Conservation (phyloP, 2,329 filamentous ascomycete species). For the Berkeleyomyces basicola region DNA sequence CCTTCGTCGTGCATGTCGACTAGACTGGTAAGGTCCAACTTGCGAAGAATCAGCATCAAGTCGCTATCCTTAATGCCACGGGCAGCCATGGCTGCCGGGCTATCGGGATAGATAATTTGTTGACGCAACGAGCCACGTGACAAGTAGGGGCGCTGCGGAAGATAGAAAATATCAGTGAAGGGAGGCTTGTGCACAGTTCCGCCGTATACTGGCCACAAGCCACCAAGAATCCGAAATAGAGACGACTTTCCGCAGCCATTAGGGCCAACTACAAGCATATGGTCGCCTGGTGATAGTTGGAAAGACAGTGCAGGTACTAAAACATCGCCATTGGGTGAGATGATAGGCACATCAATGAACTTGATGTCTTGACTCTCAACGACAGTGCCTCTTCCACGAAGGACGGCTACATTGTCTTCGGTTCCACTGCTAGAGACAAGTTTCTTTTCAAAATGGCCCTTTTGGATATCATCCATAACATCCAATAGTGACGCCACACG, state of each 20-base stretch:
- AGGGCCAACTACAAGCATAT: constrained; percentile 85
- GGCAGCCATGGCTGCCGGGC: constrained; percentile 67
- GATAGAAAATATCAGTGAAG: constrained; percentile 92
- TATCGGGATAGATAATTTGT: constrained; percentile 93
- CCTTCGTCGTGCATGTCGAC: constrained; percentile 59
- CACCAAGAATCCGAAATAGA: constrained; percentile 88
- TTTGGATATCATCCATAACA: constrained; percentile 85
- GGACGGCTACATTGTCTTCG: constrained; percentile 65
- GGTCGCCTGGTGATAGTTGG: constrained; percentile 68
- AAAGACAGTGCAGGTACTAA: constrained; percentile 77
- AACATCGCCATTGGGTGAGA: constrained; percentile 91
- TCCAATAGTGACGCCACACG: constrained; percentile 78
- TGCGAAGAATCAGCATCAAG: constrained; percentile 56
- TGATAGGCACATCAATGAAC: constrained; percentile 83
- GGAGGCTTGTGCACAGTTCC: constrained; percentile 83
- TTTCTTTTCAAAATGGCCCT: constrained; percentile 89
- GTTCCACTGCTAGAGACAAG: constrained; percentile 77
- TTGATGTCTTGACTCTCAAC: constrained; percentile 71
- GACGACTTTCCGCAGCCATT: constrained; percentile 97
- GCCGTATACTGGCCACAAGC: constrained; percentile 94
- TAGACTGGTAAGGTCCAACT: constrained; percentile 69
- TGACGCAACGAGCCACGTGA: constrained; percentile 83
- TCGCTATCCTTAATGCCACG: constrained; percentile 72
- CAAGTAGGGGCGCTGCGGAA: constrained; percentile 88
- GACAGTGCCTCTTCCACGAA: constrained; percentile 66